Evolutionary conservation across 257 asterid species (phyloP), one percentile per base, ranked within the genome.

Genomic region (Petunia secreta): DNA sequence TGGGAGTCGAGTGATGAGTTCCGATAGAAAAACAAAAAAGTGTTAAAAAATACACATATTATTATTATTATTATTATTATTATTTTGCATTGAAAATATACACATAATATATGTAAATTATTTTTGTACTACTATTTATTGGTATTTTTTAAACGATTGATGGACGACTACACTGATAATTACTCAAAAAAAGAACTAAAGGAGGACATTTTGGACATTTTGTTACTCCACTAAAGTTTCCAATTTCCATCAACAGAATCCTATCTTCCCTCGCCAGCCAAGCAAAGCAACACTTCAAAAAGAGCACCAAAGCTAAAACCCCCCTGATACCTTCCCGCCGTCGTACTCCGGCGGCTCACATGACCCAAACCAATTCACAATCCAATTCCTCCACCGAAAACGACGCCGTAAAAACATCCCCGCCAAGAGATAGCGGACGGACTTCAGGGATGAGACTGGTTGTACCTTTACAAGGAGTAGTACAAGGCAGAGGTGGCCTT

Each of bases 381-480:
- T 80, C 87, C 40, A 82, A 80, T 39, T 75, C 86, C 4, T 40
- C 36, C 43, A 54, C 43, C 75, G 86, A 81, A 38, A 87, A 82
- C 83, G 6, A 64, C 15, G 16, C 78, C 75, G 86, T 84, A 52
- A 85, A 74, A 84, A 10, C 75, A 8, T 43, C 84, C 5, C 62
- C 73, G n/a, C 37, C 60, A 8, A 9, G 48, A 3, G 41, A 38
- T 6, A 50, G 39, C 16, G 44, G 36, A 37, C 25, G 52, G 6
- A 15, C 52, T 11, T 88, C 91, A 82, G 92, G 91, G 71, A 95
- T 95, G 99, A 91, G 98, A 74, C 93, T 95, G 71, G 89, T 95
- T 46, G 99, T 95, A 10, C 99, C 99, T 40, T 79, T 95, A 75
- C 98, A 92, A 75, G 99, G 99, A 11, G 90, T 95, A 37, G 98